phyloP scores from a whole-genome alignment of 2,329 filamentous ascomycete species.

The Periconia digitata region DNA sequence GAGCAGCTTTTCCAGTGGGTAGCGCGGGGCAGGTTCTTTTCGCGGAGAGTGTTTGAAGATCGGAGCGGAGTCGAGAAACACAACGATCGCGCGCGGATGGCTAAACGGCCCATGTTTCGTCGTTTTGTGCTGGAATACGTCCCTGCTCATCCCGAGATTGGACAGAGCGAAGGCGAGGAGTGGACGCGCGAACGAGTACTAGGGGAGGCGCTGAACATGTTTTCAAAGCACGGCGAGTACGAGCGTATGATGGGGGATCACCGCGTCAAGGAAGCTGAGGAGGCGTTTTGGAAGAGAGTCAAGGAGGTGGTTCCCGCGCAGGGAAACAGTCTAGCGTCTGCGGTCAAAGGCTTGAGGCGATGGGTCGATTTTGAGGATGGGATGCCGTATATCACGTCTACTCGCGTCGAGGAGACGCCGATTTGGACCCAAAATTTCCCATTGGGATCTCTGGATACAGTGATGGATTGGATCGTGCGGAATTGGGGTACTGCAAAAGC shows the following conservation, averaged over 20 bases:
- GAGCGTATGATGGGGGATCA: constrained; percentile 40
- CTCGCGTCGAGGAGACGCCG: constrained; percentile 18
- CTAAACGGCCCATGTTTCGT: constrained; percentile 58
- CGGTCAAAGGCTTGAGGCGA: constrained; percentile 33
- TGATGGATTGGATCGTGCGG: constrained; percentile 32
- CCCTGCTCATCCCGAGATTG: constrained; percentile 52
- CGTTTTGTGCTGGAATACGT: constrained; percentile 66
- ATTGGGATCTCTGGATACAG: constrained; percentile 8
- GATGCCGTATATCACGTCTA: constrained; percentile 16
- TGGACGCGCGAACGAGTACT: constrained; percentile 51
- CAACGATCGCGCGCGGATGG: constrained; percentile 61
- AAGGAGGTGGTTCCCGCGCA: constrained; percentile 40
- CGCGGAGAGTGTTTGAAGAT: constrained; percentile 39
- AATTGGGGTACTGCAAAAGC: constrained; percentile 34
- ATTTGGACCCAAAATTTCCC: constrained; percentile 25
- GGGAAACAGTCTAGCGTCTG: constrained; percentile 23
- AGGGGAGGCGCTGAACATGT: constrained; percentile 56
- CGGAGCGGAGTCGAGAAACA: constrained; percentile 40
- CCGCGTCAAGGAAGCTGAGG: constrained; percentile 42
- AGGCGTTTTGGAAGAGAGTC: constrained; percentile 48
- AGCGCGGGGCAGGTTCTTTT: constrained; percentile 61
- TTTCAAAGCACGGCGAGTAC: constrained; percentile 53
- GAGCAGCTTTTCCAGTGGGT: constrained; percentile 66
- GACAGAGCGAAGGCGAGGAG: constrained; percentile 3
- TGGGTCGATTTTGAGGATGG: constrained; percentile 37